These are phyloP conservation scores for Suhomyces kunorum DNA, from an alignment of 1,139 yeast species.

Conservation along the genomic window DNA sequence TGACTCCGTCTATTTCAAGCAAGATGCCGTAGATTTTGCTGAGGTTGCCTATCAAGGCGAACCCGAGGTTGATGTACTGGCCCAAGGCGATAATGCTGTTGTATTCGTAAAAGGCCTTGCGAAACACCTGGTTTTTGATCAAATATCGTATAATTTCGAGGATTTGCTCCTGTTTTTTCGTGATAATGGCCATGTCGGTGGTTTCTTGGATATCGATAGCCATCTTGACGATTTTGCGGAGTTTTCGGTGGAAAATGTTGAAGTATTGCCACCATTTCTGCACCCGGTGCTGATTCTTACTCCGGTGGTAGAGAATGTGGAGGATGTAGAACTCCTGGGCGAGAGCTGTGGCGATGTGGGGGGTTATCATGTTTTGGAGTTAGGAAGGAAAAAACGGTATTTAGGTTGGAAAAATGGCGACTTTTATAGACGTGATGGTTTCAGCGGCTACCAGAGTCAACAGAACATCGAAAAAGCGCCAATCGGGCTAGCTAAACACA, in stretches of 20 bases:
- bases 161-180: conserved; percentile 20
- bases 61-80: conserved; percentile 74
- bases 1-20: conserved; percentile 24
- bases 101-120: conserved; percentile 59
- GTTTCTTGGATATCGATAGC: conserved; percentile 23
- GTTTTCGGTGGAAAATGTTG: conserved; percentile 60
- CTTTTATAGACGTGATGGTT: too few species aligned
- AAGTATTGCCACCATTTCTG: conserved; percentile 77
- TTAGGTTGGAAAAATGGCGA: not conserved
- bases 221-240: conserved; percentile 41
- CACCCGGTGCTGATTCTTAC: conserved; percentile 73
- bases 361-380: not conserved
- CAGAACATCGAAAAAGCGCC: too few species aligned
- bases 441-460: too few species aligned
- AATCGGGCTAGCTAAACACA: too few species aligned
- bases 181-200: conserved; percentile 21
- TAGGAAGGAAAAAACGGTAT: not conserved
- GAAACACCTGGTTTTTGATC: conserved; percentile 39
- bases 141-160: conserved; percentile 35
- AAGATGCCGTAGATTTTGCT: conserved; percentile 47
- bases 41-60: conserved; percentile 61
- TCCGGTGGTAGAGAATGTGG: conserved; percentile 67
- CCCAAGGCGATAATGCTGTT: conserved; percentile 72
- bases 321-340: conserved; percentile 54
- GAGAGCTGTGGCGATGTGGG: not conserved